These are phyloP conservation scores for Kodamaea laetipori DNA, from an alignment of 805 yeast genomes.

Conservation along the genomic window DNA sequence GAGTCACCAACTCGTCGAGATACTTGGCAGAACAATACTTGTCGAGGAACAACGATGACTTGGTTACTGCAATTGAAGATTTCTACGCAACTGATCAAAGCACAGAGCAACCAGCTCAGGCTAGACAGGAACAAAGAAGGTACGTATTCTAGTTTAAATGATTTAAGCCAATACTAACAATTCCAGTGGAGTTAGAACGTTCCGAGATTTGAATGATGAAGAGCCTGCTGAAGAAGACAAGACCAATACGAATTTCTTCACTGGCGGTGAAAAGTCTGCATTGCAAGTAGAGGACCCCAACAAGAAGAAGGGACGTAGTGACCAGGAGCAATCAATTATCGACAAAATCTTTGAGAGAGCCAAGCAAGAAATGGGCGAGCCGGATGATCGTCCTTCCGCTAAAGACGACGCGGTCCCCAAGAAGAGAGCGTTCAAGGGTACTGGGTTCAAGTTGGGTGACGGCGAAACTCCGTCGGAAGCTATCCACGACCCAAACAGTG, in stretches of 20 bases:
- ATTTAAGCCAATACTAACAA: conserved; percentile 13
- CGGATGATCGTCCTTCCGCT: conserved; percentile 39
- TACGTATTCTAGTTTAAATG: too few species aligned
- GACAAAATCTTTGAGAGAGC: conserved; percentile 71
- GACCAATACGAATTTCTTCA: conserved; percentile 56
- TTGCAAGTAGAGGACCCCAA: conserved; percentile 78
- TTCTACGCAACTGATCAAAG: conserved; percentile 30
- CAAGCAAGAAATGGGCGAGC: conserved; percentile 45
- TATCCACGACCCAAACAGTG: conserved; percentile 34
- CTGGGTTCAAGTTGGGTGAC: conserved; percentile 56
- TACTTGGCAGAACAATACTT: conserved; percentile 44
- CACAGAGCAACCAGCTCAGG: conserved; percentile 8
- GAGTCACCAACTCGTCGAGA: conserved; percentile 36
- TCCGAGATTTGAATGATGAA: conserved; percentile 43
- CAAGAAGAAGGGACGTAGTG: conserved; percentile 33
- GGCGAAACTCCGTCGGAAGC: conserved; percentile 40
- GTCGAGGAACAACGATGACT: conserved; percentile 36
- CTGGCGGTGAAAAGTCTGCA: conserved; percentile 76
- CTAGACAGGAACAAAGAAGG: conserved; percentile 4
- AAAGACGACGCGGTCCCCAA: conserved; percentile 22
- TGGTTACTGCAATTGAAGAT: conserved; percentile 45
- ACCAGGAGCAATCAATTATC: conserved; percentile 49
- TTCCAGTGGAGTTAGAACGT: conserved; percentile 35
- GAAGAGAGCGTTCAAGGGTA: conserved; percentile 44
- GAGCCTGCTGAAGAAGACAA: conserved; percentile 56